Evolutionary conservation across 1,284 basidiomycete species (phyloP), one percentile per base, ranked within the genome.

Genomic region (Blastosporella zonata): DNA sequence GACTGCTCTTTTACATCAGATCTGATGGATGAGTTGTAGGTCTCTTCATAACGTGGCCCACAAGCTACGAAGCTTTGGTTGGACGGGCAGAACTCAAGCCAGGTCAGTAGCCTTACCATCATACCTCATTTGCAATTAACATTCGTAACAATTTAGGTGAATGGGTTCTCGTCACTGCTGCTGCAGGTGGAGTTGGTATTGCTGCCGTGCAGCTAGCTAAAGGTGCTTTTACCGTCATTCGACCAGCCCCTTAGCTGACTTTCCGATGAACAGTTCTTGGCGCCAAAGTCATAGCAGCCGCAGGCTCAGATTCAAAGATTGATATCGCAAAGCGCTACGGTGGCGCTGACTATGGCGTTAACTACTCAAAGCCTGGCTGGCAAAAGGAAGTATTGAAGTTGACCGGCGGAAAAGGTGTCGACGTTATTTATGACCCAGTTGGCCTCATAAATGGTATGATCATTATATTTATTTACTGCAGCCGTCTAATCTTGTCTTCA

Each of bases 101-200:
- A 50, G 90, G 90, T 83, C 35, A 27, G 53, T 37, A 62, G 10
- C 8, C 18, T n/a, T 44, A 12, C 34, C 3, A 45, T n/a, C 46
- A 2, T 12, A 8, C 20, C 8, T 5, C 34, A n/a, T 39, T 36
- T 43, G 37, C 34, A 31, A 46, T 23, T 23, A 23, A 23, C 34
- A 34, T 37, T 48, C 34, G 36, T 55, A 62, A 20, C 56, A 54
- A 29, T 17, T 4, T 6, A 90, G 90, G 85, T 21, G 93, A 97
- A 69, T 93, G 88, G 81, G 82, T 95, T 1, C 78, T 96, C 12
- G 84, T 96, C 5, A 88, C 87, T 44, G 93, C 90, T 8, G 88
- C 88, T n/a, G 91, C 90, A 1, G 91, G 91, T 9, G 95, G 95
- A 21, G 94, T 99, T 3, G 96, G 96, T 0, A 83, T 97, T 42